phyloP scores from a whole-genome alignment of 2,329 filamentous ascomycete genomes.

The Venturiaceae sp. region DNA sequence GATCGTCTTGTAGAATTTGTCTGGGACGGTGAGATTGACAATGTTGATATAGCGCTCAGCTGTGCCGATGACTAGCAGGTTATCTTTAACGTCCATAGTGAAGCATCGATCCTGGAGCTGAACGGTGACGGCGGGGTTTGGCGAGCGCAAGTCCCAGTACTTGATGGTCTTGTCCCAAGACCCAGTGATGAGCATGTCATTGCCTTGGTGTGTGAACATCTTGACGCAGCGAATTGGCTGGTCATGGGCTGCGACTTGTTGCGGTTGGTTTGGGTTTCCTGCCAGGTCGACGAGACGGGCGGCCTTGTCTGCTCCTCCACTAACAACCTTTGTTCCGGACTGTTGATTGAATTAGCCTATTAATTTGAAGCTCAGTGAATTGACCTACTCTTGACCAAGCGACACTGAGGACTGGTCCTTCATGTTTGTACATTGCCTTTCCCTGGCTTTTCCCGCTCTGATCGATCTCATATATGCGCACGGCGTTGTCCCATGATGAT shows the following conservation, averaged over 20 bases:
- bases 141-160: slow-evolving; percentile 72
- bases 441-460: slow-evolving; percentile 68
- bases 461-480: slow-evolving; percentile 90
- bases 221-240: slow-evolving; percentile 71
- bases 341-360: slow-evolving; percentile 36
- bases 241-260: slow-evolving; percentile 76
- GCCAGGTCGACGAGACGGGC: slow-evolving; percentile 76
- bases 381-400: slow-evolving; percentile 76
- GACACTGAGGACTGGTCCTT: slow-evolving; percentile 72
- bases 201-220: slow-evolving; percentile 48
- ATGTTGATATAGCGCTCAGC: slow-evolving; percentile 96
- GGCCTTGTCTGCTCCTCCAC: slow-evolving; percentile 82
- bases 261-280: slow-evolving; percentile 22
- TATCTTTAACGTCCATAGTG: slow-evolving; percentile 81
- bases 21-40: slow-evolving; percentile 72
- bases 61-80: slow-evolving; percentile 83
- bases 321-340: slow-evolving; percentile 86
- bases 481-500: slow-evolving; percentile 94
- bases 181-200: slow-evolving; percentile 81
- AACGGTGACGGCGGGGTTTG: slow-evolving; percentile 55
- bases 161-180: slow-evolving; percentile 88
- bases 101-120: slow-evolving; percentile 72
- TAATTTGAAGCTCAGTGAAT: slow-evolving; percentile 3
- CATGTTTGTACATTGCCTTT: slow-evolving; percentile 78
- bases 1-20: slow-evolving; percentile 89